A percentile compares a stretch with the other conserved stretches of the same genome.
Conservation (phyloP, 805 yeast species). For the Candida arabinofermentans region DNA sequence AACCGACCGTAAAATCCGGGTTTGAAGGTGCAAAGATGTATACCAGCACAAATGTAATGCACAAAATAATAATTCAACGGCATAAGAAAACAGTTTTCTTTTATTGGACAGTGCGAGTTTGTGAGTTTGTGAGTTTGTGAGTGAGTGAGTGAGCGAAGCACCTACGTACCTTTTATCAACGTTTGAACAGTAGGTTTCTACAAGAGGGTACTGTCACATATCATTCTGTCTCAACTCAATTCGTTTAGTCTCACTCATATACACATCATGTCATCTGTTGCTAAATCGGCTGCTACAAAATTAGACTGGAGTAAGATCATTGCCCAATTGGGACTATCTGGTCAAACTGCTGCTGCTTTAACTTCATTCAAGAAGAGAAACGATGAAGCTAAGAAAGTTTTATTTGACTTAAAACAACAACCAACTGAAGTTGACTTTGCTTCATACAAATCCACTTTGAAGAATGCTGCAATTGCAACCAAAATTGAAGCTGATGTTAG, state of each 20-base stretch:
- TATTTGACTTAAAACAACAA: conserved; percentile 67
- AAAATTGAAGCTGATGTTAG: conserved; percentile 76
- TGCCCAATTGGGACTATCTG: conserved; percentile 85
- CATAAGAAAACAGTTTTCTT: conserved; percentile 1
- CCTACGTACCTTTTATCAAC: neutral
- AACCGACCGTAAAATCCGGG: neutral
- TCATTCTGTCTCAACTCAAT: neutral
- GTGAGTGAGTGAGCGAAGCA: neutral
- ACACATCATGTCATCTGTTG: conserved; percentile 23
- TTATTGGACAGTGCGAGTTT: conserved; percentile 5
- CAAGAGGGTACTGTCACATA: neutral
- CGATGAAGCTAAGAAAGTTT: conserved; percentile 91
- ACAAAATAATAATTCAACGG: neutral
- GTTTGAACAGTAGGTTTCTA: neutral
- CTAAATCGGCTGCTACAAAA: conserved; percentile 70
- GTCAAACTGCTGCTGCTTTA: conserved; percentile 83
- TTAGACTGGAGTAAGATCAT: conserved; percentile 94
- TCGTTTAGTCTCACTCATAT: neutral
- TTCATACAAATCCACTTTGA: conserved; percentile 73
- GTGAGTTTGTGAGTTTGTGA: neutral
- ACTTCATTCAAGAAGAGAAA: conserved; percentile 96
- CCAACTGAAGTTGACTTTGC: conserved; percentile 76
- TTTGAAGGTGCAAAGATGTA: neutral
- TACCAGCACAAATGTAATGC: neutral
- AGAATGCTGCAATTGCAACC: conserved; percentile 74